Evolutionary conservation across 2,329 filamentous ascomycete species (phyloP).

Genomic region (Venturia oleaginea): DNA sequence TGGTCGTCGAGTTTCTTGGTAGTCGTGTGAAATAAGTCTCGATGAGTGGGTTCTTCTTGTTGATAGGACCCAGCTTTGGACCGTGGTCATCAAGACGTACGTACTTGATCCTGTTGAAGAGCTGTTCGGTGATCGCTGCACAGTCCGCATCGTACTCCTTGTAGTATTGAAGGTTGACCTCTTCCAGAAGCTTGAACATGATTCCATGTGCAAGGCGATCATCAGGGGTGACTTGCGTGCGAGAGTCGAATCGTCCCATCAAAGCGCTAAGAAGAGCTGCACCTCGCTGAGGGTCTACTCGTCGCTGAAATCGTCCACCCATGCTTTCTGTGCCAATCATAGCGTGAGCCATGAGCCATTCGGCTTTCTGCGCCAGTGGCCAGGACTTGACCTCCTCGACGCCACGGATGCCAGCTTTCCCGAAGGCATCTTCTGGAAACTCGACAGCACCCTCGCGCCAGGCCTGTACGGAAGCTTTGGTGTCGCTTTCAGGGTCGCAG

Average conservation of each 20-base stretch:
- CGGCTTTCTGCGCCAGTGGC: slow-evolving; percentile 49
- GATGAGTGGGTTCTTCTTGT: slow-evolving; percentile 67
- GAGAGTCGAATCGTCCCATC: slow-evolving; percentile 58
- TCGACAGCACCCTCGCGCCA: slow-evolving; percentile 58
- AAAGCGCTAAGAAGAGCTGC: slow-evolving; percentile 60
- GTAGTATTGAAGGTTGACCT: slow-evolving; percentile 81
- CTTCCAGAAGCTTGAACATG: slow-evolving; percentile 58
- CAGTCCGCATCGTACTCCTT: slow-evolving; percentile 82
- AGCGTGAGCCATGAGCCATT: slow-evolving; percentile 59
- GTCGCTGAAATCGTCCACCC: slow-evolving; percentile 69
- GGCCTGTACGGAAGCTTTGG: slow-evolving; percentile 56
- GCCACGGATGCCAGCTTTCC: slow-evolving; percentile 38
- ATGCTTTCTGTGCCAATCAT: slow-evolving; percentile 64
- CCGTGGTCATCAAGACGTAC: slow-evolving; percentile 86
- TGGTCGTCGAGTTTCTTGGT: slow-evolving; percentile 67
- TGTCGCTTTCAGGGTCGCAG: slow-evolving; percentile 66
- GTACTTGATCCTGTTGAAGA: slow-evolving; percentile 94
- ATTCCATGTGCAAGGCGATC: slow-evolving; percentile 45
- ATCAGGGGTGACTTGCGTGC: slow-evolving; percentile 40
- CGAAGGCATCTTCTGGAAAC: slow-evolving; percentile 45
- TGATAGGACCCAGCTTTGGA: slow-evolving; percentile 75
- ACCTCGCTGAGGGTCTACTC: slow-evolving; percentile 57
- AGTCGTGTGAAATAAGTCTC: slow-evolving; percentile 93
- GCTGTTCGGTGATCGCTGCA: slow-evolving; percentile 74
- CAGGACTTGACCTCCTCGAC: slow-evolving; percentile 46